These are phyloP conservation scores for Fusarium decemcellulare DNA, from an alignment of 2,329 filamentous ascomycete species.

Conservation along the genomic window DNA sequence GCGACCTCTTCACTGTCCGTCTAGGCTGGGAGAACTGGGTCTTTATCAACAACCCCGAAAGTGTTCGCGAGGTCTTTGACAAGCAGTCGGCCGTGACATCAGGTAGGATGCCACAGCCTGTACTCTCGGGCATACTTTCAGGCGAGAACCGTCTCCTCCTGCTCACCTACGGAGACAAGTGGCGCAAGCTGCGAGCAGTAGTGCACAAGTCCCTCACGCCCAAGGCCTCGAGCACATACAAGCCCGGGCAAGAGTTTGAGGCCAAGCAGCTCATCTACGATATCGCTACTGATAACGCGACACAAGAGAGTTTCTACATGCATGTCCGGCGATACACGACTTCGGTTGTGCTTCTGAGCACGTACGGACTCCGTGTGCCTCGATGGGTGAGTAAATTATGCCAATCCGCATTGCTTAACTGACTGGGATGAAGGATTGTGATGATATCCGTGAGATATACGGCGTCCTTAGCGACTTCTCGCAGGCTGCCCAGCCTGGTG, in stretches of 20 bases:
- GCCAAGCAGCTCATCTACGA: not conserved
- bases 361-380: constrained; percentile 22
- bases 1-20: constrained; percentile 18
- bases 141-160: constrained; percentile 17
- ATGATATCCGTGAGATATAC: constrained; percentile 14
- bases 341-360: constrained; percentile 16
- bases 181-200: constrained; percentile 22
- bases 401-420: not conserved
- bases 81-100: constrained; percentile 31
- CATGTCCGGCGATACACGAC: constrained; percentile 12
- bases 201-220: constrained; percentile 17
- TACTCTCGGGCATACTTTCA: constrained; percentile 15
- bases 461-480: constrained; percentile 18
- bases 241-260: not conserved
- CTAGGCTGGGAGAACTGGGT: constrained; percentile 29
- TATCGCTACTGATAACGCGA: not conserved
- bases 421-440: constrained; percentile 7
- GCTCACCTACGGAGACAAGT: constrained; percentile 21
- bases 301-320: not conserved
- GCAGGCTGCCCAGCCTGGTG: constrained; percentile 8
- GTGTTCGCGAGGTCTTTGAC: constrained; percentile 29
- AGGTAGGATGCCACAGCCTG: constrained; percentile 19
- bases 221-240: constrained; percentile 7
- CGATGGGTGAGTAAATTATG: constrained; percentile 7
- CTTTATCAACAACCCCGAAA: constrained; percentile 21